These are phyloP conservation scores for Tulasnella sp. DNA, from an alignment of 768 basidiomycete genomes.

Conservation along the genomic window DNA sequence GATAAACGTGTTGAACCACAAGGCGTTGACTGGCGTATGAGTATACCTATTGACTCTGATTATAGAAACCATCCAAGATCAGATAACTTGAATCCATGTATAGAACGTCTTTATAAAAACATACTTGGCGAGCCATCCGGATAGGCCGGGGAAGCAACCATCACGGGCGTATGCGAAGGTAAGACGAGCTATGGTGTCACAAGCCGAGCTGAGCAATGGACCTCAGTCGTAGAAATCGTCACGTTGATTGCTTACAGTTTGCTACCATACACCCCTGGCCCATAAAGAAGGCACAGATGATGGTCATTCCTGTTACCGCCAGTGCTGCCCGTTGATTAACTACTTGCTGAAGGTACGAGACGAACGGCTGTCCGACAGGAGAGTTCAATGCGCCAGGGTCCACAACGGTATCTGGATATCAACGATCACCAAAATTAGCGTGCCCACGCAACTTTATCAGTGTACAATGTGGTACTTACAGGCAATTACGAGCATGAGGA, in stretches of 20 bases:
- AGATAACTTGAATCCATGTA: too few species aligned
- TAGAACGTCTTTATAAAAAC: neutral
- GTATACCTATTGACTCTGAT: slow-evolving; percentile 9
- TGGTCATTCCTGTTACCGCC: neutral
- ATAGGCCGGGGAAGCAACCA: neutral
- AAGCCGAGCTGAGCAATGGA: too few species aligned
- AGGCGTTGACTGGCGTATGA: neutral
- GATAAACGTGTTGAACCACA: slow-evolving; percentile 14
- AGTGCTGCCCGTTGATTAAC: too few species aligned
- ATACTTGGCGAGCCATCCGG: neutral
- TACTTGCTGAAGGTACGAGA: neutral
- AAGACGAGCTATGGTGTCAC: slow-evolving; percentile 14
- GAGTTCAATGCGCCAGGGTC: neutral
- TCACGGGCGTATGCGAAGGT: slow-evolving; percentile 18
- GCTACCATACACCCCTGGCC: slow-evolving; percentile 8
- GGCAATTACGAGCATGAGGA: slow-evolving; percentile 14
- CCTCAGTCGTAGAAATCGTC: too few species aligned
- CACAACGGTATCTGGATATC: too few species aligned
- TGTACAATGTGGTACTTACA: neutral
- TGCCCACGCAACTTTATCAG: too few species aligned
- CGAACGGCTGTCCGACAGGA: neutral
- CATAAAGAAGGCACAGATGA: slow-evolving; percentile 1
- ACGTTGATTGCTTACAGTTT: neutral
- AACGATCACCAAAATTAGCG: neutral
- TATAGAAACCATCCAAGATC: too few species aligned